Evolutionary conservation across 768 basidiomycete genomes (phyloP), one percentile per base, ranked within the genome.

Genomic region (Tylopilus rubrobrunneus): DNA sequence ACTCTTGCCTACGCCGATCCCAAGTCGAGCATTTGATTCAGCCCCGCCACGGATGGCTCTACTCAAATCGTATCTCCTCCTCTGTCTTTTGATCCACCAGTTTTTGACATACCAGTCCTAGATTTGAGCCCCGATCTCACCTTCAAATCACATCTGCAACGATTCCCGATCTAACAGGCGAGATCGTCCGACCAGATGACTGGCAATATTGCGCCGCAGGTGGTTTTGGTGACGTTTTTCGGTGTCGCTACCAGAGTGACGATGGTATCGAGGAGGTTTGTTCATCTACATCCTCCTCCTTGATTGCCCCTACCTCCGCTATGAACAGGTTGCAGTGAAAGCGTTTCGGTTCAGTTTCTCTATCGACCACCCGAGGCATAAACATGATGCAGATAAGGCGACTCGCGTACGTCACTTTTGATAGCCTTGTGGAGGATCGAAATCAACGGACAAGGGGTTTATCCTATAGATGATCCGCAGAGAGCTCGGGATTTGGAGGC

Each of bases 401-500:
- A 45, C 55, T 8, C 49, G 56, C 9, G 55, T 57, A 2, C 28
- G 56, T 56, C 29, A 12, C 9, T 56, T 11, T 27, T 17, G 5
- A 5, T 15, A 12, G 8, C 29, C 25, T 25, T 25, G 23, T 27
- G 8, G 5, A 4, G 9, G 6, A n/a, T 25, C 25, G 25, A 25
- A 25, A 25, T 25, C 25, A 25, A 25, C 25, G 29, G 4, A 7
- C 5, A 14, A 10, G 48, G 25, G 28, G 25, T 10, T 21, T n/a
- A 39, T 50, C 21, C 23, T 7, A 11, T 21, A 57, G 48, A 57
- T 47, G 55, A 43, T 47, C 17, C 45, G 45, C 12, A 33, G 48
- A 23, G 55, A 57, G 45, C 55, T 57, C 1, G 55, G 55, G 2
- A 49, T 56, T 9, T 56, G 54, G 56, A 50, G 17, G 7, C 34